Evolutionary conservation across 331 rosid genomes (phyloP).

Genomic region (Pyrus hybrid): DNA sequence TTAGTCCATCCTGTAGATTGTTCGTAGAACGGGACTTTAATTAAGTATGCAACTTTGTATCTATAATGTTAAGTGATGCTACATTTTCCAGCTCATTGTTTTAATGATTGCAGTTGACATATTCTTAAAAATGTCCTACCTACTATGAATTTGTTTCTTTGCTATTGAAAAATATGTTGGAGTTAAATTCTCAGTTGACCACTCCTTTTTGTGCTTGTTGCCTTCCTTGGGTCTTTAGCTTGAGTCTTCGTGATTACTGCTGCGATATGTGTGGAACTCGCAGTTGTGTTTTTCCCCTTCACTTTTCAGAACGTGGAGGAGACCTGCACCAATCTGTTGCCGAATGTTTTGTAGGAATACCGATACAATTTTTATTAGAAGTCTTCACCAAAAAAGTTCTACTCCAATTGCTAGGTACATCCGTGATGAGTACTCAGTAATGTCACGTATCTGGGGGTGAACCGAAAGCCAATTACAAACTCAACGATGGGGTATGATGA

Average conservation of each 20-base stretch:
- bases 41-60: too few species aligned
- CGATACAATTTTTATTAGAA: conserved; percentile 67
- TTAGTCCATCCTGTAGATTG: background rate
- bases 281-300: background rate
- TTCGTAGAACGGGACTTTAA: background rate
- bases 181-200: too few species aligned
- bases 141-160: too few species aligned
- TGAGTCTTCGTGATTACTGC: background rate
- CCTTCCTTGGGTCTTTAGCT: background rate
- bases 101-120: conserved; percentile 18
- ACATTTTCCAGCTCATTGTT: too few species aligned
- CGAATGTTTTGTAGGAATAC: conserved; percentile 79
- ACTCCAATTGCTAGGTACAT: conserved; percentile 82
- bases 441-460: background rate
- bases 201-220: conserved; percentile 8
- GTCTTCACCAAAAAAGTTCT: conserved; percentile 58
- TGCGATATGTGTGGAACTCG: background rate
- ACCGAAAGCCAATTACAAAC: background rate
- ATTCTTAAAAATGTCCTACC: too few species aligned
- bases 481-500: background rate
- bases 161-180: too few species aligned
- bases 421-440: background rate
- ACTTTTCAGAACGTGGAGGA: conserved; percentile 75
- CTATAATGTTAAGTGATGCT: too few species aligned
- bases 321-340: conserved; percentile 75